Base-by-base conservation (phyloP, 2,329 filamentous ascomycete species). In the Alternaria solani region DNA sequence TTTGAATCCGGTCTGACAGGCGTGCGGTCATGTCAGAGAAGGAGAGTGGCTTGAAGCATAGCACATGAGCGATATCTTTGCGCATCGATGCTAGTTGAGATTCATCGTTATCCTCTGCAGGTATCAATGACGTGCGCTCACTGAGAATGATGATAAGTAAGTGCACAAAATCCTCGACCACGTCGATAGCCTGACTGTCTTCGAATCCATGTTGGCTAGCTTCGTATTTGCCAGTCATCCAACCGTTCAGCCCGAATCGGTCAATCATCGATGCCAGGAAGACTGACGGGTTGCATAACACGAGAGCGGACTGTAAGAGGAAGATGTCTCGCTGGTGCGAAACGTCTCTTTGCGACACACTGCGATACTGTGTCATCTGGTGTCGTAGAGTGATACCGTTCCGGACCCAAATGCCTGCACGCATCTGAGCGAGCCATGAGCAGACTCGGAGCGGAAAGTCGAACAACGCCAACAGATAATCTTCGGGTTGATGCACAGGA, bases 361-460 rank as follows among this genome's bases (percentile, higher is more conserved):
- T 94, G 16, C 93, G 89, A 76, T 99, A 99, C 18, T 94, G 95
- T 53, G 91, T 91, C 76, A 96, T 95, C 79, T 99, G 95, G 76
- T 99, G 95, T 39, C 94, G 89, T 52, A 99, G 86, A 71, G 94
- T 98, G 74, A 99, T 93, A 2, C 95, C 95, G 75, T 99, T 99
- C 57, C 95, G 89, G 64, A 99, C 94, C 95, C 96, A 99, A 89
- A 98, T 96, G 52, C 93, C 92, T 18, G 94, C 93, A 78, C 96
- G 97, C 88, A 99, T 98, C 81, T 99, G 96, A 6, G 95, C 92
- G 32, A 99, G 84, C 95, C 95, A 99, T 20, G 93, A 93, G 75
- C 93, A 97, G 0, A 98, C 94, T 53, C 96, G 87, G 4, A 99
- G 83, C 0, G 96, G 94, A 71, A 92, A 97, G 77, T 99, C 95